phyloP scores from a whole-genome alignment of 352 stramenopile species.

The Thraustochytrium sp. region DNA sequence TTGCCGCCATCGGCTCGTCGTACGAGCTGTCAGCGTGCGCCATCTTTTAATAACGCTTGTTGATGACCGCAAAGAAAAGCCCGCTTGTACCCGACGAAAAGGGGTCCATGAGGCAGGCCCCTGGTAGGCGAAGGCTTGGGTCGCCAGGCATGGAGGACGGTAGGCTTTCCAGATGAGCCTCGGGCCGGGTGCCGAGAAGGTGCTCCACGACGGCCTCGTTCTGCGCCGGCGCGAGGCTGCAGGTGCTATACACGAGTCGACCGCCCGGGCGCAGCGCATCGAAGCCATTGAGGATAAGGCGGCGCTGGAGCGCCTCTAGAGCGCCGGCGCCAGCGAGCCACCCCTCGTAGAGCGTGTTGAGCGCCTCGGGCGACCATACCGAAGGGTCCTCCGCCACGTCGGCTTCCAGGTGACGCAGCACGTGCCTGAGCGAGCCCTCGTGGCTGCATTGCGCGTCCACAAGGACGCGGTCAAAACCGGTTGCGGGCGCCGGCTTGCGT shows the following conservation, averaged over 20 bases:
- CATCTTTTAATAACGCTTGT: neutral
- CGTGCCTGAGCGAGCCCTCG: slow-evolving; percentile 82
- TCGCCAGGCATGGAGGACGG: too few species aligned
- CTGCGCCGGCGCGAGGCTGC: slow-evolving; percentile 80
- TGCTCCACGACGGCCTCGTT: slow-evolving; percentile 79
- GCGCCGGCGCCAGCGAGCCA: neutral
- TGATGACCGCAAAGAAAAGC: neutral
- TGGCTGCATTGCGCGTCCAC: slow-evolving; percentile 91
- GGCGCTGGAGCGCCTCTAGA: slow-evolving; percentile 51
- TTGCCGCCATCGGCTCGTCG: neutral
- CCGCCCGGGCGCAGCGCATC: slow-evolving; percentile 72
- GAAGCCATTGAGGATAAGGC: slow-evolving; percentile 72
- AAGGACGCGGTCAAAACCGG: slow-evolving; percentile 83
- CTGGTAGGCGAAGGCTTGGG: neutral
- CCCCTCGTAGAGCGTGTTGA: neutral
- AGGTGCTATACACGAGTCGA: slow-evolving; percentile 86
- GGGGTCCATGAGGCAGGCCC: neutral
- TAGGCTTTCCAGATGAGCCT: neutral
- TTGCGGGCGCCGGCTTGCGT: neutral
- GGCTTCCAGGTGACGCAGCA: neutral
- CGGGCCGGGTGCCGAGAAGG: neutral
- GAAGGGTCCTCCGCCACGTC: neutral
- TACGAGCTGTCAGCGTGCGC: neutral
- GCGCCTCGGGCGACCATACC: neutral
- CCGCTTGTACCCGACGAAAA: neutral